Evolutionary conservation across 169 alveolate genomes (phyloP).

Genomic region (Cryptosporidium meleagridis): DNA sequence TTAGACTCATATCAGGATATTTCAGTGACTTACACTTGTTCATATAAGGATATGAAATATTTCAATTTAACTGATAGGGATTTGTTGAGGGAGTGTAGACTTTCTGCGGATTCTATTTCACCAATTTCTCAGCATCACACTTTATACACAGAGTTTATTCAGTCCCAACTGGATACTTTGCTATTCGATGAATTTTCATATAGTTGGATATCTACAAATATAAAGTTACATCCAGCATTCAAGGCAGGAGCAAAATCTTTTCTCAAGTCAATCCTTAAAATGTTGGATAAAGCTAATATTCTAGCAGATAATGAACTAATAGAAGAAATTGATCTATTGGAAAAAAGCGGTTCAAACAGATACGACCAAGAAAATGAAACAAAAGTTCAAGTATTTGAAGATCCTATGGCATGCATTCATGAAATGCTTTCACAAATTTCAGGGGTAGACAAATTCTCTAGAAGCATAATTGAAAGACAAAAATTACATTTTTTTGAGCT

Average conservation of each 20-base stretch:
- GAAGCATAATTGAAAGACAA: constrained; percentile 5
- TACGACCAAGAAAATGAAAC: constrained; percentile 37
- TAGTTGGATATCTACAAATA: constrained; percentile 50
- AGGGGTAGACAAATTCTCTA: constrained; percentile 62
- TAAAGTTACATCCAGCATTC: constrained; percentile 57
- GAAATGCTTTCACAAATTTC: constrained; percentile 56
- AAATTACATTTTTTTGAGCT: constrained; percentile 62
- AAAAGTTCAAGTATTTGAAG: constrained; percentile 41
- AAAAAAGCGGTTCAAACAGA: constrained; percentile 48
- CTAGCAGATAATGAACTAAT: constrained; percentile 46
- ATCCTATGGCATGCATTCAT: constrained; percentile 66
- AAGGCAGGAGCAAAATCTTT: constrained; percentile 44
- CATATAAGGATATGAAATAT: constrained; percentile 53
- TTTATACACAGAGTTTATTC: constrained; percentile 36
- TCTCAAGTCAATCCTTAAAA: constrained; percentile 32
- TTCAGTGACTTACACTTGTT: constrained; percentile 41
- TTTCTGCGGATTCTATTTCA: constrained; percentile 59
- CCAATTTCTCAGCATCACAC: constrained; percentile 72
- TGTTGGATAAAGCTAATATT: constrained; percentile 46
- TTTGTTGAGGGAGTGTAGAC: constrained; percentile 54
- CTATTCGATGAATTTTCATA: constrained; percentile 66
- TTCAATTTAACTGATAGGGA: constrained; percentile 53
- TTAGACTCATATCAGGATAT: constrained; percentile 69
- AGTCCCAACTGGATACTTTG: constrained; percentile 57
- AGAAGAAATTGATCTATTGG: constrained; percentile 55